Evolutionary conservation across 1,284 basidiomycete genomes (phyloP).

Genomic region (Ceratobasidium sp.): DNA sequence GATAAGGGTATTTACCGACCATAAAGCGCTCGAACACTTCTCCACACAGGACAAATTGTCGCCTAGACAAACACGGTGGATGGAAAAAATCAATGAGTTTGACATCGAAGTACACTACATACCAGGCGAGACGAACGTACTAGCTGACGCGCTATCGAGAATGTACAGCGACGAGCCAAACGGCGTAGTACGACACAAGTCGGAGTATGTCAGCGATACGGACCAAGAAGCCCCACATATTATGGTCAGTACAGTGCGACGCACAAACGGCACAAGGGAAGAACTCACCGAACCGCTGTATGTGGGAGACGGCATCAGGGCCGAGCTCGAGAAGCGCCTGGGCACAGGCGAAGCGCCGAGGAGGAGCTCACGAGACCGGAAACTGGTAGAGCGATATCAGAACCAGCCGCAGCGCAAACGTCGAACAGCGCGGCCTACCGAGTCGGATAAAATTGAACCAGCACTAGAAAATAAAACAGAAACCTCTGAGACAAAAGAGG

Average conservation of each 20-base stretch:
- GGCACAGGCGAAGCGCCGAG: not conserved
- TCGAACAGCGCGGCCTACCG: not conserved
- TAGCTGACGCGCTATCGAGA: conserved; percentile 51
- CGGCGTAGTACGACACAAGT: conserved; percentile 45
- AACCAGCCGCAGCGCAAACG: not conserved
- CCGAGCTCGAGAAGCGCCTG: conserved; percentile 44
- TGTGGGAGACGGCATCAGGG: conserved; percentile 52
- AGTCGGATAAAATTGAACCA: not conserved
- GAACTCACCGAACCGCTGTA: not conserved
- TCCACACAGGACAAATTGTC: conserved; percentile 50
- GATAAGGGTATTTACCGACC: conserved; percentile 51
- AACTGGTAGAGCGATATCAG: not conserved
- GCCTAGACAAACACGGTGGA: conserved; percentile 50
- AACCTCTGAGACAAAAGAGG: not conserved
- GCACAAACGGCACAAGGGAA: not conserved
- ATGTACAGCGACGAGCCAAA: conserved; percentile 49
- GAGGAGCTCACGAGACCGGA: not conserved
- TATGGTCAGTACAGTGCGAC: not conserved
- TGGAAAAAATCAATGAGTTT: conserved; percentile 50
- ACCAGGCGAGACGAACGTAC: conserved; percentile 41
- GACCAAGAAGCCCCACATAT: conserved; percentile 44
- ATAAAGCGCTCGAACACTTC: conserved; percentile 49
- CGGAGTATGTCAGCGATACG: conserved; percentile 46
- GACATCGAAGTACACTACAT: conserved; percentile 47
- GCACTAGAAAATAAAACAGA: not conserved